Evolutionary conservation across 1,139 yeast species (phyloP).

Genomic region (Kodamaea fungicola): DNA sequence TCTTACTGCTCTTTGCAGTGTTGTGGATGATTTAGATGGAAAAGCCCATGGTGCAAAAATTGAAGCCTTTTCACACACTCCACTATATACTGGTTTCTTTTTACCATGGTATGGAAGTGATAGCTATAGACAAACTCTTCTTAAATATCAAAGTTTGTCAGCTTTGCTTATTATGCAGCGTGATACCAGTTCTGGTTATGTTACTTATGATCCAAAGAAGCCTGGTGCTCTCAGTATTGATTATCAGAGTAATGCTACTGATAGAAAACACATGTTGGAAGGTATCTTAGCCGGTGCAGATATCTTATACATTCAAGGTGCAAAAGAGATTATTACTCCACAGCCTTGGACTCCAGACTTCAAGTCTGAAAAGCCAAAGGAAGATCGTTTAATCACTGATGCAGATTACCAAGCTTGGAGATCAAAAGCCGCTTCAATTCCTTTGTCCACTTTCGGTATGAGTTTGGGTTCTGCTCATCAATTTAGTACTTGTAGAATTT

Average conservation of each 20-base stretch:
- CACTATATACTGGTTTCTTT: constrained; percentile 36
- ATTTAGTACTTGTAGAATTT: constrained; percentile 57
- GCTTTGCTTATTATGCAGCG: constrained; percentile 48
- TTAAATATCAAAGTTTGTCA: constrained; percentile 39
- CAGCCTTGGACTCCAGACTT: constrained; percentile 39
- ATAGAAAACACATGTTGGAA: constrained; percentile 38
- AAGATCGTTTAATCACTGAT: constrained; percentile 40
- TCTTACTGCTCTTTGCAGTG: constrained; percentile 50
- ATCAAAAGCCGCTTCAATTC: constrained; percentile 22
- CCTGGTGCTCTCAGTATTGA: constrained; percentile 39
- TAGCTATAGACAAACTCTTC: constrained; percentile 29
- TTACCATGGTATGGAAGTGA: constrained; percentile 45
- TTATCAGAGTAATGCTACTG: constrained; percentile 42
- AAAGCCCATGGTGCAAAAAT: constrained; percentile 55
- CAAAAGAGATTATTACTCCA: constrained; percentile 42
- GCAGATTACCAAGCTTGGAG: constrained; percentile 48
- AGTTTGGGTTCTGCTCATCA: constrained; percentile 57
- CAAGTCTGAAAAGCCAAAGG: constrained; percentile 36
- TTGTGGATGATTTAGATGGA: constrained; percentile 53
- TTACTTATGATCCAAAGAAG: constrained; percentile 30
- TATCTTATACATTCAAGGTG: constrained; percentile 51
- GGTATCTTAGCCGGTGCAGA: constrained; percentile 46
- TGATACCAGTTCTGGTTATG: constrained; percentile 44
- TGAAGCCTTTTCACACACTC: constrained; percentile 50
- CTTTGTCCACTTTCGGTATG: constrained; percentile 28